Evolutionary conservation across 257 asterid genomes (phyloP).

Genomic region (Ballota nigra): DNA sequence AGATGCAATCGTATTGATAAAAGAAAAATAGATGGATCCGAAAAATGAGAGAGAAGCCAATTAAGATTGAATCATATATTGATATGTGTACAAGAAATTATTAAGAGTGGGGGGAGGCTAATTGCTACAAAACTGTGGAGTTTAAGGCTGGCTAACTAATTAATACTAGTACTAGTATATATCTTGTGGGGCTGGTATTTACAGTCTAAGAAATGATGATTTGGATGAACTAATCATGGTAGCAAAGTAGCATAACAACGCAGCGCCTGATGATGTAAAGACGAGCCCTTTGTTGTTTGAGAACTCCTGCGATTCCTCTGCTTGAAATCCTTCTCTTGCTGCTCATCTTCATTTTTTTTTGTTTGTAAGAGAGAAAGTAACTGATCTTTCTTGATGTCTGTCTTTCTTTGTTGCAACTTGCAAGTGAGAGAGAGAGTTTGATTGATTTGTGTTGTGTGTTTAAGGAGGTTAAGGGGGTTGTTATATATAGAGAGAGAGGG

Average conservation of each 20-base stretch:
- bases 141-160: slow-evolving; percentile 12
- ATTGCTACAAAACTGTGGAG: slow-evolving; percentile 38
- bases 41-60: background rate
- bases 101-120: background rate
- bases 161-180: background rate
- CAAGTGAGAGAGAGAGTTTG: slow-evolving; percentile 17
- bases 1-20: background rate
- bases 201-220: slow-evolving; percentile 13
- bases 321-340: slow-evolving; percentile 63
- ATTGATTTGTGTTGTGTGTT: background rate
- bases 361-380: background rate
- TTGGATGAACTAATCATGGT: slow-evolving; percentile 37
- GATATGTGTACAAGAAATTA: slow-evolving; percentile 24
- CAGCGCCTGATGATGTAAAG: slow-evolving; percentile 80
- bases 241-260: slow-evolving; percentile 88
- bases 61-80: slow-evolving; percentile 7
- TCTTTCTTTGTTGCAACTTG: background rate
- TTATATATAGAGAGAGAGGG: slow-evolving; percentile 19
- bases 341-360: slow-evolving; percentile 50
- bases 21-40: background rate
- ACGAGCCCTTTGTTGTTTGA: slow-evolving; percentile 75
- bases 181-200: slow-evolving; percentile 11
- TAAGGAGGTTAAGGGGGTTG: slow-evolving; percentile 3
- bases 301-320: slow-evolving; percentile 79
- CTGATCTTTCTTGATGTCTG: background rate